Base-by-base conservation (phyloP, 257 asterid species). In the Hygrophila difformis region DNA sequence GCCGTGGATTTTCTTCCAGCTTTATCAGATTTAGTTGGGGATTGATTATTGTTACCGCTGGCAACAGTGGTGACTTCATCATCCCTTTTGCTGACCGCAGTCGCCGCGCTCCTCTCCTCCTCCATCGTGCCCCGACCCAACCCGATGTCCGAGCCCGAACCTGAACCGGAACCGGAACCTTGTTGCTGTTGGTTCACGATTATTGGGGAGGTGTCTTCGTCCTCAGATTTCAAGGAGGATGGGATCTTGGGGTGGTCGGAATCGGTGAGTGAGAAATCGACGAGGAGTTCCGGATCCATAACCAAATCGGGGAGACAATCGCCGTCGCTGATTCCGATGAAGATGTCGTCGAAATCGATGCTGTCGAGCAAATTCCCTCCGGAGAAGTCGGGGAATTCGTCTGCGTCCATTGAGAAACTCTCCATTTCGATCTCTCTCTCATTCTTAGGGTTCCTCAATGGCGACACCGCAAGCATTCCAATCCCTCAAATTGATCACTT, bases 261-360 rank as follows among this genome's bases (percentile, higher is more conserved):
- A 11, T 41, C 47, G 21, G 60, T 68, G 12, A 63, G 64, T 1
- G 94, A 82, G 47, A 73, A 74, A 2, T 82, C 96, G 12, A 79
- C 84, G 3, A 79, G 65, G 11, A 73, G 65, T 24, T 80, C 85
- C 0, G 78, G 62, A 65, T 87, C 94, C 93, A 83, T 83, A 39
- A 80, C 93, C 82, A 87, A 55, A 74, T 87, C 95, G 1, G 87
- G 88, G 44, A 80, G 44, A 40, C 60, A 49, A 39, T 71, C 89
- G 17, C 73, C 94, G 36, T 75, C 87, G 57, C 56, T 66, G 56
- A 86, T 77, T n/a, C 84, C 89, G 5, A 69, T 69, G 48, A 87
- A 80, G 0, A 87, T 64, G 39, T 87, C 93, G 35, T 78, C 94
- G 36, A 83, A 87, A 63, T 83, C 93, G 54, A 87, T 79, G 63